Conservation (phyloP, 768 basidiomycete genomes). For the Phylloporus sp. region DNA sequence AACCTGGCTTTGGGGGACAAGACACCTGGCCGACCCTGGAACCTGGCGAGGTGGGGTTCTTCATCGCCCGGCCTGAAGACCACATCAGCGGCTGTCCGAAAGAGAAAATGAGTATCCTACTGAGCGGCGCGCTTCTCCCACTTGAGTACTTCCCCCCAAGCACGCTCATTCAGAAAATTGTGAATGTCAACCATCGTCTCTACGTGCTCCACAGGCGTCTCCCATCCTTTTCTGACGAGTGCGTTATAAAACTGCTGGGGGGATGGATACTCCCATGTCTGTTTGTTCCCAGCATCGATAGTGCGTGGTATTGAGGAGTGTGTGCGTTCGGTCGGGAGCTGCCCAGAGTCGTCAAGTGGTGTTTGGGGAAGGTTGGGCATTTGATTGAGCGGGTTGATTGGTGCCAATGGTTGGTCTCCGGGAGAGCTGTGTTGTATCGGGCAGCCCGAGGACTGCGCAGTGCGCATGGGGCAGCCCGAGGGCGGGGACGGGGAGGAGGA, state of each 20-base stretch:
- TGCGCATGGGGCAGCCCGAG: constrained; percentile 12
- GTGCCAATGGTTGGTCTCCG: constrained; percentile 46
- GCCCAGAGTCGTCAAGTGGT: constrained; percentile 48
- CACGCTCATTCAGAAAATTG: constrained; percentile 95
- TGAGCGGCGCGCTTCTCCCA: constrained; percentile 72
- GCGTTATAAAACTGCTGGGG: constrained; percentile 99
- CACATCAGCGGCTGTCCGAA: neutral
- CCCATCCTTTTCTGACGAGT: constrained; percentile 92
- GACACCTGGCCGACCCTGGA: constrained; percentile 89
- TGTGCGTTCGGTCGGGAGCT: constrained; percentile 70
- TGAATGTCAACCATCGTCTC: constrained; percentile 98
- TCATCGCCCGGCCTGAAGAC: constrained; percentile 46
- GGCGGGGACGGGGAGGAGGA: constrained; percentile 5
- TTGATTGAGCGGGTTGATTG: constrained; percentile 72
- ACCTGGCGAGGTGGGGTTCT: constrained; percentile 71
- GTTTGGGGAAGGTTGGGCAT: constrained; percentile 83
- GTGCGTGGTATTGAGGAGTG: constrained; percentile 85
- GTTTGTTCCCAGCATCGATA: constrained; percentile 17
- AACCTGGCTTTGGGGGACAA: constrained; percentile 92
- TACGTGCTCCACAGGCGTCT: constrained; percentile 93
- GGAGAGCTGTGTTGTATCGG: constrained; percentile 60
- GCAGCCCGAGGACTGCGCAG: constrained; percentile 32
- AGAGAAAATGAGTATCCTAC: constrained; percentile 10
- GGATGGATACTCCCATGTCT: constrained; percentile 91
- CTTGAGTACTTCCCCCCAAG: constrained; percentile 90